phyloP scores from a whole-genome alignment of 108 stramenopile genomes.

The Nannochloropsis granulata region DNA sequence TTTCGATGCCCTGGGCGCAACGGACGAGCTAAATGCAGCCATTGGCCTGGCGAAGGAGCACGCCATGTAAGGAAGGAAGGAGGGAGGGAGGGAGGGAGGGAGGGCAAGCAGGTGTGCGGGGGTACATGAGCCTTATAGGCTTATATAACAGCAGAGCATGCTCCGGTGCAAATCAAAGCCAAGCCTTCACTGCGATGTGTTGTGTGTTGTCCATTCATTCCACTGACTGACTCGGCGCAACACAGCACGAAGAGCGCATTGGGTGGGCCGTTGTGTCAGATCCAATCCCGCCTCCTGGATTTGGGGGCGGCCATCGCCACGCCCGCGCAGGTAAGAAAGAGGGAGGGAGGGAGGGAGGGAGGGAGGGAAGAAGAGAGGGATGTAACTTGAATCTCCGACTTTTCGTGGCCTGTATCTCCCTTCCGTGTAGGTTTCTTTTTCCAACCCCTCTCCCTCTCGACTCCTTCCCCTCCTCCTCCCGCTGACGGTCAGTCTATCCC shows the following conservation, averaged over 20 bases:
- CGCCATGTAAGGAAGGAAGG: background rate
- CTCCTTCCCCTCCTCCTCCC: background rate
- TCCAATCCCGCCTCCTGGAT: conserved; percentile 26
- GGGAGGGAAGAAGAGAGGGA: background rate
- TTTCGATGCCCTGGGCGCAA: conserved; percentile 23
- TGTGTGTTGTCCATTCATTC: background rate
- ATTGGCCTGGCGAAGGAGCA: conserved; percentile 18
- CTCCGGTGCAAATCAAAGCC: background rate
- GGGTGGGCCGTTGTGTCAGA: background rate
- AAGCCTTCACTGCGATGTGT: background rate
- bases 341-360: background rate
- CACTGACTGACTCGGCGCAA: background rate
- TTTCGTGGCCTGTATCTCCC: background rate
- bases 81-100: background rate
- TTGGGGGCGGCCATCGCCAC: conserved; percentile 19
- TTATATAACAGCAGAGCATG: too few species aligned
- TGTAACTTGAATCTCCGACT: too few species aligned
- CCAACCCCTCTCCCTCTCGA: background rate
- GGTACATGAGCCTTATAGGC: background rate
- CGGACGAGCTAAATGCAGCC: conserved; percentile 30
- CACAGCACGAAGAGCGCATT: conserved; percentile 7
- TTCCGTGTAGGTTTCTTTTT: background rate
- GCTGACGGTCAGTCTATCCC: background rate
- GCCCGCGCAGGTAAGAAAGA: background rate
- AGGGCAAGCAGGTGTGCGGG: background rate